Conservation (phyloP, 2,329 filamentous ascomycete species). For the Chalaropsis thielavioides region DNA sequence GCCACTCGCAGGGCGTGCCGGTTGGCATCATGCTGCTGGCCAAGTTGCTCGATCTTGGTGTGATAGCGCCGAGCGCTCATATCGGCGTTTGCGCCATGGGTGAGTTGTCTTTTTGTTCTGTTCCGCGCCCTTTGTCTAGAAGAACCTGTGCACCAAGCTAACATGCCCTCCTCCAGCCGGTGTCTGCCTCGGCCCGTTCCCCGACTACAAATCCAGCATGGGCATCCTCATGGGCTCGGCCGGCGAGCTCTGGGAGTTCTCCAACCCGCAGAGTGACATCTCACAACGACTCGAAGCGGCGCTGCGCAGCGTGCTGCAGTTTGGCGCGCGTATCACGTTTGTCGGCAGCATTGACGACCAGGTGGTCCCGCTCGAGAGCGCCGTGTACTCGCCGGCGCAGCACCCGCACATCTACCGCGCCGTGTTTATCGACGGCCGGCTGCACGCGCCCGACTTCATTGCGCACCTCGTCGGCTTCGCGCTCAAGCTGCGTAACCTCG, state of each 20-base stretch:
- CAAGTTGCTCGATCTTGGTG: conserved; percentile 81
- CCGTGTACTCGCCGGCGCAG: conserved; percentile 67
- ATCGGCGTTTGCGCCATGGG: conserved; percentile 75
- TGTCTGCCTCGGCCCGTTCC: conserved; percentile 83
- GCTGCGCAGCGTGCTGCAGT: conserved; percentile 57
- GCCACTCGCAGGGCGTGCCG: conserved; percentile 89
- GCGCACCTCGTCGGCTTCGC: conserved; percentile 86
- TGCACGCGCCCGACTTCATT: conserved; percentile 88
- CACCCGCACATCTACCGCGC: conserved; percentile 91
- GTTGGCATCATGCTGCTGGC: conserved; percentile 85
- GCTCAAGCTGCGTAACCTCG: conserved; percentile 84
- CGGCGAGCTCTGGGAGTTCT: conserved; percentile 91
- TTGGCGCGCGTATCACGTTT: conserved; percentile 73
- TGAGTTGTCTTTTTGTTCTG: conserved; percentile 23
- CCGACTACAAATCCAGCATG: conserved; percentile 78
- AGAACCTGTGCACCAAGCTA: background rate
- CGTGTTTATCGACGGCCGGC: conserved; percentile 86
- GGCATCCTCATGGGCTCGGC: conserved; percentile 77
- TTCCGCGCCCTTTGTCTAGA: background rate
- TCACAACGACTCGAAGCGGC: conserved; percentile 68
- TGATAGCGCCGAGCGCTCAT: conserved; percentile 52
- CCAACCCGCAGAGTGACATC: conserved; percentile 63
- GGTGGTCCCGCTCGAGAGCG: conserved; percentile 67
- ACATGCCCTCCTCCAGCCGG: conserved; percentile 41
- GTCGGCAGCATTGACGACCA: conserved; percentile 95